Evolutionary conservation across 148 eudicot genomes (phyloP), one percentile per base, ranked within the genome.

Genomic region (Chenopodium suecicum): DNA sequence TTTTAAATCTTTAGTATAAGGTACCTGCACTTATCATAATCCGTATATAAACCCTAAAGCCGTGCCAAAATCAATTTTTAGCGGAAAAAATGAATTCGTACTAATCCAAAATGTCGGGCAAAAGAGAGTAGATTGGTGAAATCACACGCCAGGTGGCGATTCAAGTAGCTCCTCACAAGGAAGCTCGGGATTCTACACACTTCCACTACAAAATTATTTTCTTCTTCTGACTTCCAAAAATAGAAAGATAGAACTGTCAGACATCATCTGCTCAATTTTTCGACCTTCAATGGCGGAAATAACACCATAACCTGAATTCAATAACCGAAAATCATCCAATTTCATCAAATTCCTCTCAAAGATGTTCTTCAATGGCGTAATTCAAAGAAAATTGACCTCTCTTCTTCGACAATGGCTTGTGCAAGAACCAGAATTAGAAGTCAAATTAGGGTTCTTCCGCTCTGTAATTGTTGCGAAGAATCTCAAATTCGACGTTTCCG

Each of bases 401-500:
- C 79, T 88, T 68, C 73, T 95, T 31, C 88, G 79, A 9, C 97
- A 94, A 88, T 95, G 94, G 94, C 88, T 93, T 74, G 65, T 37
- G 7, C 85, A 86, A 34, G 91, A 93, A 52, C 88, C 89, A 20
- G 90, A 91, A 60, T 86, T 89, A 81, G 87, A 93, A 44, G 83
- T 92, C 83, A 86, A 89, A 73, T 81, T 95, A 88, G 98, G 98
- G 84, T 83, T 93, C 68, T 82, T 88, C 75, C 85, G 81, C 52
- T 89, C 94, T 2, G 70, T 81, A 16, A 80, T 87, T 0, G 78
- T 83, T 48, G 92, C 89, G 46, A 85, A 78, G 9, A 85, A 91
- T 82, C 86, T 95, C 68, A 48, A 77, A 25, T 84, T 95, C 81
- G 86, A 92, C 82, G 13, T 74, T 69, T 79, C 86, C 4, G 84